Percentiles rank a stretch among this genome's conserved stretches.
phyloP scores from a whole-genome alignment of 805 yeast species.

The Lachancea sp. region DNA sequence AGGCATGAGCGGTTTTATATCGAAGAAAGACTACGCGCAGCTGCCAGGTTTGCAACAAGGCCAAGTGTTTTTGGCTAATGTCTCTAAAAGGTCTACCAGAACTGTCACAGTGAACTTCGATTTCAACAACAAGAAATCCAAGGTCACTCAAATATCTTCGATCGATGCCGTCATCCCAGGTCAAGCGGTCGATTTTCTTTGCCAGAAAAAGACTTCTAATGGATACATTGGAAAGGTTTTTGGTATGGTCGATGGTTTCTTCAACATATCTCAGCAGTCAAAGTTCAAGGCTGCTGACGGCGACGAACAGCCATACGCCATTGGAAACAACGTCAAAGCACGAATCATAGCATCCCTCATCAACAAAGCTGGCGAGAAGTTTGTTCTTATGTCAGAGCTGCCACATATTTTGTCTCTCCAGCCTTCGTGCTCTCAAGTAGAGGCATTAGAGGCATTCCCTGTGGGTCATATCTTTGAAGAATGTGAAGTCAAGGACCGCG shows the following conservation, averaged over 20 bases:
- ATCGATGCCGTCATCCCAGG: conserved; percentile 86
- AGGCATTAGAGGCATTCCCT: conserved; percentile 56
- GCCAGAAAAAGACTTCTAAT: conserved; percentile 48
- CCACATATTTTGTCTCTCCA: conserved; percentile 42
- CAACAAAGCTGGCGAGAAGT: conserved; percentile 45
- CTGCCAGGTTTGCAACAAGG: conserved; percentile 46
- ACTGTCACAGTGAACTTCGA: conserved; percentile 49
- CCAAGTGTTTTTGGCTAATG: conserved; percentile 58
- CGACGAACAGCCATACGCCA: conserved; percentile 39
- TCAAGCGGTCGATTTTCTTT: conserved; percentile 63
- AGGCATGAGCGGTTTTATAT: conserved; percentile 61
- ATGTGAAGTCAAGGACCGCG: conserved; percentile 56
- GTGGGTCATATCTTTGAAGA: conserved; percentile 56
- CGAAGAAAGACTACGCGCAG: conserved; percentile 56
- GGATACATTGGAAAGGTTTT: conserved; percentile 71
- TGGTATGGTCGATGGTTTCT: conserved; percentile 68
- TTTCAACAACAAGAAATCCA: conserved; percentile 38
- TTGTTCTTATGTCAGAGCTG: conserved; percentile 53
- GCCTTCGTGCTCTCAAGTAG: conserved; percentile 5
- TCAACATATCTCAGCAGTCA: conserved; percentile 61
- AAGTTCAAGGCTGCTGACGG: conserved; percentile 44
- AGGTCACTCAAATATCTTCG: conserved; percentile 54
- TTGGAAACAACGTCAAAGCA: conserved; percentile 64
- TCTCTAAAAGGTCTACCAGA: conserved; percentile 42
- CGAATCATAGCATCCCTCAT: conserved; percentile 60